A percentile compares a stretch with the other conserved stretches of the same genome.
phyloP scores from a whole-genome alignment of 352 stramenopile species.

The Phytophthora multivora region DNA sequence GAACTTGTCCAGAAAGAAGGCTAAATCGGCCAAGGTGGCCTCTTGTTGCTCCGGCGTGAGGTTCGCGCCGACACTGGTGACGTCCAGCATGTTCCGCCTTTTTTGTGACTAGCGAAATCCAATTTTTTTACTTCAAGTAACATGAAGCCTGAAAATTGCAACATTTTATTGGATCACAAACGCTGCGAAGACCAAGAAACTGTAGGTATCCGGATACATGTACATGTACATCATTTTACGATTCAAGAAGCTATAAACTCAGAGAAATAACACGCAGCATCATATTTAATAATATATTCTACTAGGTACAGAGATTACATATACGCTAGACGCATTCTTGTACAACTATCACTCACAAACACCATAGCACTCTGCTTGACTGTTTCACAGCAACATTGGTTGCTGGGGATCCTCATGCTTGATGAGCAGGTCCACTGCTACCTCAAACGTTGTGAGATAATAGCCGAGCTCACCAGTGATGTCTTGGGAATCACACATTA shows the following conservation, averaged over 20 bases:
- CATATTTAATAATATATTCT: conserved; percentile 5
- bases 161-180: too few species aligned
- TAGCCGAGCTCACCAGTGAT: conserved; percentile 72
- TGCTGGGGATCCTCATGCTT: conserved; percentile 46
- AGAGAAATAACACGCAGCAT: too few species aligned
- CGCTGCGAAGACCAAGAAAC: too few species aligned
- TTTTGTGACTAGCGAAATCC: too few species aligned
- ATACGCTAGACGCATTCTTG: neutral
- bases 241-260: too few species aligned
- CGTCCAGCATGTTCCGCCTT: neutral
- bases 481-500: conserved; percentile 65
- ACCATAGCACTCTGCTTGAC: neutral
- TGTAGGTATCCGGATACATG: too few species aligned
- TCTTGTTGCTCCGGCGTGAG: conserved; percentile 13
- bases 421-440: conserved; percentile 62
- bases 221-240: too few species aligned
- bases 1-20: conserved; percentile 19
- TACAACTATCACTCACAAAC: neutral
- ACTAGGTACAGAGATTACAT: conserved; percentile 10
- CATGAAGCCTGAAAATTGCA: too few species aligned
- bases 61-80: conserved; percentile 1
- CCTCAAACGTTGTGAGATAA: conserved; percentile 75
- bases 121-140: too few species aligned
- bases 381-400: conserved; percentile 39
- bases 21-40: conserved; percentile 4